Conservation (phyloP, 2,329 filamentous ascomycete species). For the Diaporthe sp. region DNA sequence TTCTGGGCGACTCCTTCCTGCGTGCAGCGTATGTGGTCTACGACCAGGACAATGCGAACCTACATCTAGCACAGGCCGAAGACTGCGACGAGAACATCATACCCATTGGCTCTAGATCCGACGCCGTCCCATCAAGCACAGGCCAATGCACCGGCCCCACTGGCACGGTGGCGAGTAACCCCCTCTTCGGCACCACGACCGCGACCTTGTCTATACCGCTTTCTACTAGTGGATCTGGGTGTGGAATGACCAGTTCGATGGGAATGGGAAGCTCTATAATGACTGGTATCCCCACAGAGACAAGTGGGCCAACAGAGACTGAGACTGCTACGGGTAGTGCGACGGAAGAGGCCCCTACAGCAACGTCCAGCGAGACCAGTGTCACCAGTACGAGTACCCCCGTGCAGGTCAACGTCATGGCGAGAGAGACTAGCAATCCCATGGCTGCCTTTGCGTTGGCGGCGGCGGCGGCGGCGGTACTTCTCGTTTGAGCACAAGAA, state of each 20-base stretch:
- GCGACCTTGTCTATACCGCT: not conserved
- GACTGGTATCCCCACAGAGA: not conserved
- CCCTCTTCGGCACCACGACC: not conserved
- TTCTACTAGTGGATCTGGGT: not conserved
- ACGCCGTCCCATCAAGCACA: slow-evolving; percentile 22
- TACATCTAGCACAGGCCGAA: slow-evolving; percentile 37
- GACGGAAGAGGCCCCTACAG: not conserved
- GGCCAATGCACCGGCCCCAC: slow-evolving; percentile 9
- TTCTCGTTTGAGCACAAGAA: not conserved
- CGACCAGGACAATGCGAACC: slow-evolving; percentile 57
- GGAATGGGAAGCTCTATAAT: not conserved
- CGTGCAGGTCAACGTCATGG: not conserved
- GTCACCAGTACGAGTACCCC: not conserved
- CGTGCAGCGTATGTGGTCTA: slow-evolving; percentile 61
- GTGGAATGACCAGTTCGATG: not conserved
- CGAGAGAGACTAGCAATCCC: not conserved
- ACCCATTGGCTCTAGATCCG: not conserved
- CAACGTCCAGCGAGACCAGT: not conserved
- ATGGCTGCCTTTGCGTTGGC: not conserved
- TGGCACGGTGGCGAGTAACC: not conserved
- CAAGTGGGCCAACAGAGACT: not conserved
- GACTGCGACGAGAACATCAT: slow-evolving; percentile 27
- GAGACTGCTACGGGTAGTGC: not conserved
- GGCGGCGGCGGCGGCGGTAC: not conserved
- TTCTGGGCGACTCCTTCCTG: slow-evolving; percentile 59